Base-by-base conservation (phyloP, 192 early-diverging fungal genomes). In the Physocladia obscura region DNA sequence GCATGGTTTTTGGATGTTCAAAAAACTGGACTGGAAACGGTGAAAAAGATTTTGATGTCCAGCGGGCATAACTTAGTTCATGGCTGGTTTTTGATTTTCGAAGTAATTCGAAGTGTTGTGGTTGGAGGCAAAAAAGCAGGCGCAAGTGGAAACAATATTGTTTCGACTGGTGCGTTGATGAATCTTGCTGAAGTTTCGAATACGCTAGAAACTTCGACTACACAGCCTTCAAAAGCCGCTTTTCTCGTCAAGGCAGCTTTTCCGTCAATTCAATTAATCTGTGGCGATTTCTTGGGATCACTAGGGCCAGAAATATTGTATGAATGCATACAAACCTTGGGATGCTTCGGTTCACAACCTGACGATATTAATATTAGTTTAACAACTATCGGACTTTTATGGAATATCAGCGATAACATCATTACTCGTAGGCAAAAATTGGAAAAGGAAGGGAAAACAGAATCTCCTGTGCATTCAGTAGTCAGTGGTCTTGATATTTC, bases 321-420 rank as follows among this genome's bases (percentile, higher is more conserved):
- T 17, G 84, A 88, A 37, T 94, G 93, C 67, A 93, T 97, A 58
- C 83, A 90, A 52, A 88, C 90, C 0, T 64, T 98, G 29, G 89
- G 83, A 17, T 76, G 80, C 27, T 98, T 94, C 85, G 93, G 93
- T 1, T 70, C 83, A 24, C 92, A 95, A 70, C 77, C 76, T 15
- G 92, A 93, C 31, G 97, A 98, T 74, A 76, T 98, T 40, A 99
- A 99, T 74, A 96, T 99, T 44, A 88, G 91, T 50, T 77, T 99
- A 36, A 96, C 97, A 0, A 90, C 95, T 3, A 85, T 96, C 35
- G 93, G 94, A 1, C 79, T 98, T 55, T 77, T 94, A 11, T 99
- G 96, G 96, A 91, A 90, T 47, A 80, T 99, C 32, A 89, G 92
- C 44, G 95, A 97, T 77, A 93, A 87, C 69, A 83, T 99, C 55